Evolutionary conservation across 805 yeast species (phyloP).

Genomic region (Candida nitratophila): DNA sequence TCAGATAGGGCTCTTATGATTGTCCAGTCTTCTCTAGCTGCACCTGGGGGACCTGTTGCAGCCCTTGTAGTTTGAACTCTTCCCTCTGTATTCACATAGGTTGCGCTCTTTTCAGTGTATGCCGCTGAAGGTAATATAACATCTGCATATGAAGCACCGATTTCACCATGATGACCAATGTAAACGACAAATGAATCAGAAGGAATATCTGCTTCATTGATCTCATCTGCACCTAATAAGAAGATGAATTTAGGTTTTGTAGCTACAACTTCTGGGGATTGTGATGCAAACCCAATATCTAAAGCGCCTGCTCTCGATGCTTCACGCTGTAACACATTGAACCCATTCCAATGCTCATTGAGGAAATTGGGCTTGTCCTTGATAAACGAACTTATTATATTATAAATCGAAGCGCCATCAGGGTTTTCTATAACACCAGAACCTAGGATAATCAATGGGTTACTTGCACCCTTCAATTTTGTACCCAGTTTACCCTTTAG

Average conservation of each 20-base stretch:
- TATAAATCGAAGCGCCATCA: conserved; percentile 57
- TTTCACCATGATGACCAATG: conserved; percentile 90
- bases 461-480: conserved; percentile 56
- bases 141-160: conserved; percentile 84
- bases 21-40: conserved; percentile 90
- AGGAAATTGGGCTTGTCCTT: conserved; percentile 49
- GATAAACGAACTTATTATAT: conserved; percentile 55
- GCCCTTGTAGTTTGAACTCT: conserved; percentile 82
- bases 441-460: conserved; percentile 76
- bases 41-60: conserved; percentile 82
- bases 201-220: conserved; percentile 62
- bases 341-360: conserved; percentile 74
- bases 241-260: conserved; percentile 67
- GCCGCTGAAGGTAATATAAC: conserved; percentile 84
- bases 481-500: conserved; percentile 63
- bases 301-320: conserved; percentile 86
- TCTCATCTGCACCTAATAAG: conserved; percentile 80
- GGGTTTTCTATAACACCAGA: conserved; percentile 66
- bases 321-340: conserved; percentile 72
- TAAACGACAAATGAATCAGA: conserved; percentile 81
- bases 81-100: conserved; percentile 86
- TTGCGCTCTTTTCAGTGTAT: conserved; percentile 80
- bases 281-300: conserved; percentile 69
- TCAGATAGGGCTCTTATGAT: conserved; percentile 78
- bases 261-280: conserved; percentile 36